A percentile compares a stretch with the other conserved stretches of the same genome.
phyloP scores from a whole-genome alignment of 140 eudicot species.

The Bidens hawaiensis region DNA sequence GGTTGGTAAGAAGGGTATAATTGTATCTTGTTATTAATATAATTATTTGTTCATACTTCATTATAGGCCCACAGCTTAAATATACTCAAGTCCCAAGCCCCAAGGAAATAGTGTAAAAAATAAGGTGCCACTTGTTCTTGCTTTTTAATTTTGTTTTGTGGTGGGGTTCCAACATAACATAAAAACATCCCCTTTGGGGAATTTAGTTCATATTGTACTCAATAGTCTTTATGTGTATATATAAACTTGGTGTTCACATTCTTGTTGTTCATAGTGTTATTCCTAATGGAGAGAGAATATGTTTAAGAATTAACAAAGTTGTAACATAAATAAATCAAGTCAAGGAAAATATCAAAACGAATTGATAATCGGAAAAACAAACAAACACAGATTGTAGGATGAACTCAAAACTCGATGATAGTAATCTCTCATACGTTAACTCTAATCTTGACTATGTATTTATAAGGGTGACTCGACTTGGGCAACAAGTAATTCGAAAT shows the following conservation, averaged over 20 bases:
- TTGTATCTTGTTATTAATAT: slow-evolving; percentile 14
- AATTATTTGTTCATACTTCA: slow-evolving; percentile 15
- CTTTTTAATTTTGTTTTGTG: slow-evolving; percentile 3
- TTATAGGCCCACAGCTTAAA: slow-evolving; percentile 16
- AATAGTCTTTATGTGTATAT: background rate
- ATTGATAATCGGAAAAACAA: too few species aligned
- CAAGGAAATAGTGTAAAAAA: slow-evolving; percentile 9
- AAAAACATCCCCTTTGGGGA: slow-evolving; percentile 16
- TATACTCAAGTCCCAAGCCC: slow-evolving; percentile 15
- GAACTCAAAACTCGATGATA: too few species aligned
- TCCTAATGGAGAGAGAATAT: background rate
- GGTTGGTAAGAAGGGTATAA: slow-evolving; percentile 18
- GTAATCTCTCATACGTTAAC: too few species aligned
- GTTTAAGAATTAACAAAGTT: background rate
- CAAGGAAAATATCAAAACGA: too few species aligned
- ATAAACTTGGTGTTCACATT: background rate
- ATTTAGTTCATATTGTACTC: slow-evolving; percentile 1
- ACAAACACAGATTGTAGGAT: too few species aligned
- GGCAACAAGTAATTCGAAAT: too few species aligned
- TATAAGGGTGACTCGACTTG: too few species aligned
- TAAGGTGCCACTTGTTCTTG: background rate
- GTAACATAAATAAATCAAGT: too few species aligned
- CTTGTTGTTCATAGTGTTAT: background rate
- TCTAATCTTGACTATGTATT: too few species aligned
- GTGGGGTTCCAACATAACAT: slow-evolving; percentile 7